Base-by-base conservation (phyloP, 441 rosid genomes). In the Bocquillonia castaneifolia region DNA sequence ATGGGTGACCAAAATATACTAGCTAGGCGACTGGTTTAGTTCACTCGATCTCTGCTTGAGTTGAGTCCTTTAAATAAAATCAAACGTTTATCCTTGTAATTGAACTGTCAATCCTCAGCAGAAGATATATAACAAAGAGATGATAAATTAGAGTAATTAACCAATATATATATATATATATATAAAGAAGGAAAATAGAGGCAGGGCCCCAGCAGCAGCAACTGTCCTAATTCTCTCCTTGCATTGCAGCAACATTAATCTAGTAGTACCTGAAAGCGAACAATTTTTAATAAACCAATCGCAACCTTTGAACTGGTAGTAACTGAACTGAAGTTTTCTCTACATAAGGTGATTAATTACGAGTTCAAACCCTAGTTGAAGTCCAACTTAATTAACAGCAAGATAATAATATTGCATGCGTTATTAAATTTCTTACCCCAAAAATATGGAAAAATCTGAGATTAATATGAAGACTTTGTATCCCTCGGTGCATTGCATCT, bases 401-500 rank as follows among this genome's bases (percentile, higher is more conserved):
- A n/a, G n/a, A n/a, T n/a, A 37, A 3, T 37, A 6, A 37, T 37
- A 37, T 6, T 37, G 42, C 42, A 37, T 37, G 42, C 10, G 10
- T 37, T 7, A 37, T 37, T 13, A 22, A 23, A 14, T 57, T 28
- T 68, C 51, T 45, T 29, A 65, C 80, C 76, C 72, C 76, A 54
- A 70, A 59, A 66, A n/a, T n/a, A 56, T 48, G 54, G 56, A 3
- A 51, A 22, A 5, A 47, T 0, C n/a, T 31, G 5, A 37, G 52
- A 64, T 64, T 80, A 86, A 67, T 74, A 80, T 0, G 84, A 75
- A 68, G 77, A 73, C 58, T 78, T 80, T 72, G 10, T 50, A 59
- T 87, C 93, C 77, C 89, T 80, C 26, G 93, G 91, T 14, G 96
- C 91, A 77, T 79, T 87, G 84, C 96, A 89, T 76, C 84, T 81